A percentile compares a stretch with the other conserved stretches of the same genome.
phyloP scores from a whole-genome alignment of 495 filamentous ascomycete genomes.

The Trypethelium eluteriae region DNA sequence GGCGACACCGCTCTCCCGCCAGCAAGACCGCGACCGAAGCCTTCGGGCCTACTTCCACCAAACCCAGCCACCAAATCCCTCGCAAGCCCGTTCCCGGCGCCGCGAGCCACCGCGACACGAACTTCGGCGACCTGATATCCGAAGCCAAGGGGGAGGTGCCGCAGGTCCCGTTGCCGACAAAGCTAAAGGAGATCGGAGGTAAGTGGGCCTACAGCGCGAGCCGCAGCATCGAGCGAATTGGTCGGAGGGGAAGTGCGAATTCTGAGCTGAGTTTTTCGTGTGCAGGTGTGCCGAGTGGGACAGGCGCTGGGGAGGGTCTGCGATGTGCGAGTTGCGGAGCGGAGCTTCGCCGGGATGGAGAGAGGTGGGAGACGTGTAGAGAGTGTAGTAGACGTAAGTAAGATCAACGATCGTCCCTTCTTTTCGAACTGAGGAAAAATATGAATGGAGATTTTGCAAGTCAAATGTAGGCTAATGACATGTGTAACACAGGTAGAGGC shows the following conservation, averaged over 20 bases:
- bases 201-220: constrained; percentile 1
- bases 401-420: background rate
- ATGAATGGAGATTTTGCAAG: background rate
- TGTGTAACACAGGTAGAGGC: background rate
- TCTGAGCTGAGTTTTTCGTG: constrained; percentile 9
- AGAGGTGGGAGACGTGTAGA: background rate
- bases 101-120: background rate
- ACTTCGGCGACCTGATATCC: background rate
- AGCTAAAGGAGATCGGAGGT: background rate
- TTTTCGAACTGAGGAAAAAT: background rate
- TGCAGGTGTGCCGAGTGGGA: constrained; percentile 1
- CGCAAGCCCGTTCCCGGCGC: too few species aligned
- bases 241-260: background rate
- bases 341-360: background rate
- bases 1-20: background rate
- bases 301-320: background rate
- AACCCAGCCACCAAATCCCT: background rate
- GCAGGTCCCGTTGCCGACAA: background rate
- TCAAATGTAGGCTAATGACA: background rate
- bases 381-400: constrained; percentile 2
- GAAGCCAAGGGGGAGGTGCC: background rate
- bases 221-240: background rate
- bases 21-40: background rate
- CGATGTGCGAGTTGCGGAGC: background rate
- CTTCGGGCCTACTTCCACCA: background rate